Evolutionary conservation across 495 filamentous ascomycete species (phyloP), one percentile per base, ranked within the genome.

Genomic region (Hypoxylon subgilvum): DNA sequence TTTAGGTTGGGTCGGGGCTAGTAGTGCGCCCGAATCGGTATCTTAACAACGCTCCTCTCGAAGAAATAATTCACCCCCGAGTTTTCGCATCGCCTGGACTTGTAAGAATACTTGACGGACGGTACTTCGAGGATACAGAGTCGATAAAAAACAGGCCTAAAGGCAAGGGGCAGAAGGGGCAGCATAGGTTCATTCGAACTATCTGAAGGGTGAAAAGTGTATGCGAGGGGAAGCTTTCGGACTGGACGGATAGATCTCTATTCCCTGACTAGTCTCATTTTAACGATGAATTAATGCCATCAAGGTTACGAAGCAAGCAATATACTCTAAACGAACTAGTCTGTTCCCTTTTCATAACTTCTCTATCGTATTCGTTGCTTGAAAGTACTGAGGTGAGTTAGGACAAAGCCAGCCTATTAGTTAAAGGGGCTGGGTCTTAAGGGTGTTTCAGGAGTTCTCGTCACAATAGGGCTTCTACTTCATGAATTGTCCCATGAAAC

Each of bases 161-260:
- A n/a, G n/a, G n/a, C n/a, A n/a, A n/a, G n/a, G n/a, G n/a, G n/a
- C n/a, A n/a, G n/a, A n/a, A n/a, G n/a, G n/a, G n/a, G n/a, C n/a
- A n/a, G n/a, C n/a, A n/a, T n/a, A n/a, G n/a, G n/a, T n/a, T n/a
- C n/a, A n/a, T n/a, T n/a, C n/a, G n/a, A n/a, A n/a, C n/a, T n/a
- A n/a, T n/a, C n/a, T n/a, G 40, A 28, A 38, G 43, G 50, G 3
- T 31, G 17, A 23, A 54, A 52, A 49, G 21, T 44, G 41, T 32
- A 21, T 19, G 23, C 25, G n/a, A 43, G 14, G 16, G 28, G 10
- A n/a, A n/a, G n/a, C n/a, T 7, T 22, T 25, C 23, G 39, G 7
- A 14, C 6, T 38, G 31, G 21, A 17, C 43, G 36, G 43, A 54
- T 61, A 54, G 42, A 61, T 61, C 50, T 54, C 44, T 12, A 38